Evolutionary conservation across 192 early-diverging fungal genomes (phyloP).

Genomic region (Coemansia sp.): DNA sequence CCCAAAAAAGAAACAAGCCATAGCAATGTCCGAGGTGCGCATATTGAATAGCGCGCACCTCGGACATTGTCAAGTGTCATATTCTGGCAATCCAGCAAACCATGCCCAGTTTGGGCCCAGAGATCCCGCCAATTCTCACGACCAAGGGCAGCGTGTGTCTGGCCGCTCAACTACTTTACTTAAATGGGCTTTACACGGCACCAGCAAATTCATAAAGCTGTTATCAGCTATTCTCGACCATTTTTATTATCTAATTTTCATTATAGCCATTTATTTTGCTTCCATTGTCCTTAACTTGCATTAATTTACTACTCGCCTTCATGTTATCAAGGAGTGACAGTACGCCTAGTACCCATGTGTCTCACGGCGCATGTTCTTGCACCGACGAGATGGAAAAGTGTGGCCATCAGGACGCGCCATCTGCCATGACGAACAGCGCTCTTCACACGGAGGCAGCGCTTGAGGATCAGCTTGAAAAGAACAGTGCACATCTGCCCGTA

Average conservation of each 20-base stretch:
- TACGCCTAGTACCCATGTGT: not conserved
- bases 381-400: not conserved
- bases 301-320: not conserved
- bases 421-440: not conserved
- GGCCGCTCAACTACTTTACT: not conserved
- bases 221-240: not conserved
- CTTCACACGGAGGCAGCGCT: too few species aligned
- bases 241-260: not conserved
- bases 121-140: not conserved
- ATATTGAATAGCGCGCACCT: not conserved
- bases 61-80: not conserved
- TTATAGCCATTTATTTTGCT: not conserved
- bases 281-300: not conserved
- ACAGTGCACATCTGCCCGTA: not conserved
- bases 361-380: not conserved
- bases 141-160: not conserved
- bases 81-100: not conserved
- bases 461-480: not conserved
- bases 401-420: not conserved
- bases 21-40: not conserved
- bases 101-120: not conserved
- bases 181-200: not conserved
- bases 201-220: not conserved
- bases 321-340: slow-evolving; percentile 14
- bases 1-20: not conserved